These are phyloP conservation scores for Asterophora lycoperdoides DNA, from an alignment of 768 basidiomycete genomes.

Conservation along the genomic window DNA sequence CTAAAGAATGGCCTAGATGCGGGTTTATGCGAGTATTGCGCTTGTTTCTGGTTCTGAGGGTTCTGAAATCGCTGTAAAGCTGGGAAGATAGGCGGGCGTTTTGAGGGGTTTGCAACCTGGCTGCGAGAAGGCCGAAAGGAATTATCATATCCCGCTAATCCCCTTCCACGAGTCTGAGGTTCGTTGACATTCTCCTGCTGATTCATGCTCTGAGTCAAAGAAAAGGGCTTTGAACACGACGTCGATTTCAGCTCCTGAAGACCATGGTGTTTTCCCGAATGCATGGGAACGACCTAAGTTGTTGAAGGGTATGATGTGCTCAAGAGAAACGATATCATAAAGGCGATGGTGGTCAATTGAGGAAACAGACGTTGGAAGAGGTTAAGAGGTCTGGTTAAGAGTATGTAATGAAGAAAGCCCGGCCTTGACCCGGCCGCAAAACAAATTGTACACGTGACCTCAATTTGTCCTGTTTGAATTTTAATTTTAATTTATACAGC, in stretches of 20 bases:
- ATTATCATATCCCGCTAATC: background rate
- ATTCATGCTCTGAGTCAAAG: conserved; percentile 11
- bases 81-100: conserved; percentile 9
- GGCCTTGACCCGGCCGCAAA: too few species aligned
- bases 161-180: background rate
- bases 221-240: conserved; percentile 1
- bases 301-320: too few species aligned
- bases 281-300: too few species aligned
- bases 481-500: too few species aligned
- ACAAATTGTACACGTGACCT: too few species aligned
- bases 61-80: conserved; percentile 11
- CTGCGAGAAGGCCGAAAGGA: background rate
- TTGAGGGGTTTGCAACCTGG: background rate
- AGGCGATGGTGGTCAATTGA: too few species aligned
- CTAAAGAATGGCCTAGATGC: conserved; percentile 1
- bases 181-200: conserved; percentile 11
- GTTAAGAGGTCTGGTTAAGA: too few species aligned
- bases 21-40: background rate
- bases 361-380: too few species aligned
- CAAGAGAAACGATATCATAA: too few species aligned
- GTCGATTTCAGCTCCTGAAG: background rate
- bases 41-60: background rate
- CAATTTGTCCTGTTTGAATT: too few species aligned
- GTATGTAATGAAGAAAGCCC: too few species aligned
- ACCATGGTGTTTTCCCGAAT: background rate